Base-by-base conservation (phyloP, 1,284 basidiomycete species). In the Moesziomyces globuligerus region DNA sequence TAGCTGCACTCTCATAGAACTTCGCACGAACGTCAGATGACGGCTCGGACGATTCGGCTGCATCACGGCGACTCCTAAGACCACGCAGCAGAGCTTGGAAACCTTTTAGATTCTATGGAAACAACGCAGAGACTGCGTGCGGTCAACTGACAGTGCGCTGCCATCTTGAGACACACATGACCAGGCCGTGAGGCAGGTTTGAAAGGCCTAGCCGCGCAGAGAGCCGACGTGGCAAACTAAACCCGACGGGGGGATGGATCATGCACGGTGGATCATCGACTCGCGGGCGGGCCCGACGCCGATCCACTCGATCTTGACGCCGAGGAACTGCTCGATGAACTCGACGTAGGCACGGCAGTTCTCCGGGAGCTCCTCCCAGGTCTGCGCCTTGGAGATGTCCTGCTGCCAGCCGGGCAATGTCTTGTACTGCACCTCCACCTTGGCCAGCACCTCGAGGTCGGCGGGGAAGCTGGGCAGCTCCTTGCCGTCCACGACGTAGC, bases 331-430 rank as follows among this genome's bases (percentile, higher is more conserved):
- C 84, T 98, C 94, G 75, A 98, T 92, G 81, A 91, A 97, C 72
- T 88, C 87, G 67, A 98, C 86, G 83, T 99, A 99, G 75, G 87
- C 87, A 85, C 88, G 89, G 85, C 93, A 94, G 66, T 91, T 91
- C 51, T 88, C 88, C 0, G 96, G 95, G 21, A 99, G 86, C 20
- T 88, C 89, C n/a, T 89, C 89, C 82, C 90, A 96, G 46, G 85
- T 86, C 43, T 83, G 88, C 64, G 86, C 85, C 2, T 87, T 83
- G 48, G 87, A 87, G 78, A 98, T 98, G 53, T 90, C 88, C 8
- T 87, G 84, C 83, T 94, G 87, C 96, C 96, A 99, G 37, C 96
- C 96, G 4, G 93, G 91, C 7, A 98, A 84, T 2, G 92, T 94
- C 71, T 89, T 88, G 85, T 98, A 98, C 69, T 89, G 86, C 43